Evolutionary conservation across 2,329 filamentous ascomycete species (phyloP).

Genomic region (Verticillium nonalfalfae): DNA sequence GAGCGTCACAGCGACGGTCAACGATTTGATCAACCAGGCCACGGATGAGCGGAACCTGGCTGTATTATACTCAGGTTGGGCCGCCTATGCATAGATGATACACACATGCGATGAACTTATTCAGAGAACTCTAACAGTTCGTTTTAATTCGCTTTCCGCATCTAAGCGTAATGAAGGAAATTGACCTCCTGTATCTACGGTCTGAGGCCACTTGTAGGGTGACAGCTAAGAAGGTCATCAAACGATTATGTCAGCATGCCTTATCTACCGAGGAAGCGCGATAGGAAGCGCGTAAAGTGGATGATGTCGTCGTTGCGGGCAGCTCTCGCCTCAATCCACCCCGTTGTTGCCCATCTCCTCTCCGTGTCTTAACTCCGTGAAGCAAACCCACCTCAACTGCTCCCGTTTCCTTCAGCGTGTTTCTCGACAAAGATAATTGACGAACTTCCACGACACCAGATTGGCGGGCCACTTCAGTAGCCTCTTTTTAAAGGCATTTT

Average conservation of each 20-base stretch:
- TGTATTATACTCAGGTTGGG: conserved; percentile 73
- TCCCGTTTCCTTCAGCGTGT: background rate
- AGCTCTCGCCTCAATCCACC: background rate
- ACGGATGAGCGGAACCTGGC: conserved; percentile 90
- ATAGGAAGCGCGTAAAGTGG: background rate
- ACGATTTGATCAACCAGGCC: conserved; percentile 93
- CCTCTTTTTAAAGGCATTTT: background rate
- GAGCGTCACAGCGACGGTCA: conserved; percentile 92
- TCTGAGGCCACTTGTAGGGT: too few relatives aligned
- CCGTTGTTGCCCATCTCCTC: background rate
- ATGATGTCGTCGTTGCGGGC: background rate
- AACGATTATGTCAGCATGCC: background rate
- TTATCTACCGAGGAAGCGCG: background rate
- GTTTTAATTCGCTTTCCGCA: background rate
- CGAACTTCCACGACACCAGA: background rate
- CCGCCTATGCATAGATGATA: background rate
- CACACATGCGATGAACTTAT: background rate
- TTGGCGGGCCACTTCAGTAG: too few relatives aligned
- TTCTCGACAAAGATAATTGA: background rate
- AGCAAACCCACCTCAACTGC: background rate
- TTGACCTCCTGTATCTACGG: too few relatives aligned
- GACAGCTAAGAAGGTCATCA: too few relatives aligned
- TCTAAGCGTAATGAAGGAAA: too few relatives aligned
- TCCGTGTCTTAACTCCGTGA: background rate
- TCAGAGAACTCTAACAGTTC: background rate